These are phyloP conservation scores for Alternaria metachromatica DNA, from an alignment of 2,329 filamentous ascomycete species.

Conservation along the genomic window DNA sequence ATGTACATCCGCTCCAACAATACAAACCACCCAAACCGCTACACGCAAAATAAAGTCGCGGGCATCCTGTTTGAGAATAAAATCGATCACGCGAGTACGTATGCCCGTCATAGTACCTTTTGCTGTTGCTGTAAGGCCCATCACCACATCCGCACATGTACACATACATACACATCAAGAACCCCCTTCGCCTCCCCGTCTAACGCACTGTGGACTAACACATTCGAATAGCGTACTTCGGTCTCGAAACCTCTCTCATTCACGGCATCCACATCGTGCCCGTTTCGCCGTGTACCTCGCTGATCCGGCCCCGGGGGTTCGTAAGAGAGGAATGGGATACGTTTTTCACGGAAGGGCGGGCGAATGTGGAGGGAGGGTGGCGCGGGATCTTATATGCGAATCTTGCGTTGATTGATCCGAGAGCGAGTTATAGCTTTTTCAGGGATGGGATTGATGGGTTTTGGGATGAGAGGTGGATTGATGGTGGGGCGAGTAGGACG, in stretches of 20 bases:
- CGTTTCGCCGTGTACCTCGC: constrained; percentile 70
- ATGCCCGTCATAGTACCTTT: constrained; percentile 64
- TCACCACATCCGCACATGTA: not conserved
- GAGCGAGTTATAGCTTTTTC: constrained; percentile 72
- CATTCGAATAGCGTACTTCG: constrained; percentile 70
- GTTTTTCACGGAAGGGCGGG: constrained; percentile 74
- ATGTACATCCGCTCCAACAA: constrained; percentile 81
- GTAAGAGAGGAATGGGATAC: constrained; percentile 71
- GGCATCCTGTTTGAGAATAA: constrained; percentile 91
- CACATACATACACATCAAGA: too few species aligned
- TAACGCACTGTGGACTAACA: not conserved
- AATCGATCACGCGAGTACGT: constrained; percentile 88
- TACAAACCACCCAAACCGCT: constrained; percentile 73
- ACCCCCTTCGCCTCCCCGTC: too few species aligned
- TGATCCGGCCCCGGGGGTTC: constrained; percentile 71
- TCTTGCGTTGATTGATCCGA: constrained; percentile 76
- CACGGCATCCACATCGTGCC: constrained; percentile 85
- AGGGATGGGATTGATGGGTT: constrained; percentile 64
- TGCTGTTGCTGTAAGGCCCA: constrained; percentile 1
- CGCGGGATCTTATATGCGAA: constrained; percentile 84
- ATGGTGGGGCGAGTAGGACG: constrained; percentile 71
- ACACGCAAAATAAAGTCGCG: constrained; percentile 77
- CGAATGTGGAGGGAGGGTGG: constrained; percentile 68
- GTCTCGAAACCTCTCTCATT: constrained; percentile 68
- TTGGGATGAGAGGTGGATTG: constrained; percentile 68